Evolutionary conservation across 148 eudicot genomes (phyloP).

Genomic region (Drosera capensis): DNA sequence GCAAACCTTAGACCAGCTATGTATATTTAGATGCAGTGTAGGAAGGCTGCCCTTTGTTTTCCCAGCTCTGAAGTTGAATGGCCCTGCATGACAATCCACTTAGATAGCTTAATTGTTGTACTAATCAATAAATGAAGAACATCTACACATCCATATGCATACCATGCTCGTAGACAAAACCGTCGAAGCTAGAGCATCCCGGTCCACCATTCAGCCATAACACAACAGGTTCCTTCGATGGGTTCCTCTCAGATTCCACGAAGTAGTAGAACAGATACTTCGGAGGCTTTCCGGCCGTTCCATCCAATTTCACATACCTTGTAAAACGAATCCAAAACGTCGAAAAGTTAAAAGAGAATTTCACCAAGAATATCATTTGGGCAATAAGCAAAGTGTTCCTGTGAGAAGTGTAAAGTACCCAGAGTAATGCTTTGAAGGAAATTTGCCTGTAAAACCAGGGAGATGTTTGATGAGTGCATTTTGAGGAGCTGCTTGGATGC

Average conservation of each 20-base stretch:
- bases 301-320: conserved; percentile 21
- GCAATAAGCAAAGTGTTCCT: no score
- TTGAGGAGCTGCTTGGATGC: conserved; percentile 3
- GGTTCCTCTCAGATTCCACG: conserved; percentile 32
- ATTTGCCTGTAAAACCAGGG: conserved; percentile 21
- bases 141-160: no score
- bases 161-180: conserved; percentile 38
- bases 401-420: no score
- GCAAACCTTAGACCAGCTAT: conserved; percentile 37
- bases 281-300: conserved; percentile 3
- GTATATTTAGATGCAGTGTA: conserved; percentile 26
- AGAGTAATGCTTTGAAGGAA: conserved; percentile 25
- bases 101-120: no score
- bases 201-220: conserved; percentile 44
- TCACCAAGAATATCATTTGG: no score
- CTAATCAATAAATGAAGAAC: no score
- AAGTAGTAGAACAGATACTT: conserved; percentile 36
- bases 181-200: conserved; percentile 39
- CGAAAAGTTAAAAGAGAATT: no score
- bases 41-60: conserved; percentile 21
- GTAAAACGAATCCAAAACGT: not conserved
- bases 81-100: conserved; percentile 31
- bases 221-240: conserved; percentile 26
- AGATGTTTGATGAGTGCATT: conserved; percentile 11
- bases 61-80: conserved; percentile 32